Conservation (phyloP, 192 early-diverging fungal species). For the Geranomyces michiganensis region DNA sequence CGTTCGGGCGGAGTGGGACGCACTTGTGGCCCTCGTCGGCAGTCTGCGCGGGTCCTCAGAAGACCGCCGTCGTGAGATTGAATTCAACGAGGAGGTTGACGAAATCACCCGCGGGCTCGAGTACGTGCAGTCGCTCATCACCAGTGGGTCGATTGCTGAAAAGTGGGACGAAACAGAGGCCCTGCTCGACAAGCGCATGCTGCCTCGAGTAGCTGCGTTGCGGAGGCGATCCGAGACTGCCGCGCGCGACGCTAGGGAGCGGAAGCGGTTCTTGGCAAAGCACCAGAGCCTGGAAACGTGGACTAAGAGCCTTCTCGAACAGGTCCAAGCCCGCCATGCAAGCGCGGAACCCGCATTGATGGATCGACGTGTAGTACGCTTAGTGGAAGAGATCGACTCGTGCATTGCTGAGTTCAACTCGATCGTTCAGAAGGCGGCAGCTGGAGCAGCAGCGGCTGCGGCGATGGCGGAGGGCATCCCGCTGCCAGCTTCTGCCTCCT, state of each 20-base stretch:
- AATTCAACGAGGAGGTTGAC: slow-evolving; percentile 28
- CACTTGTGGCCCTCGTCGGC: neutral
- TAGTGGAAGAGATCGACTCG: slow-evolving; percentile 11
- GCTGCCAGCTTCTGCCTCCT: slow-evolving; percentile 8
- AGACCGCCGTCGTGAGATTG: slow-evolving; percentile 15
- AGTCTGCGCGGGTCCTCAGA: slow-evolving; percentile 28
- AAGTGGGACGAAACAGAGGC: slow-evolving; percentile 17
- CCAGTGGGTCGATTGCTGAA: neutral
- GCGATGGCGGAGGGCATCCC: slow-evolving; percentile 23
- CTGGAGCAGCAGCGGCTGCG: slow-evolving; percentile 20
- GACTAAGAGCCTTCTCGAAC: slow-evolving; percentile 5
- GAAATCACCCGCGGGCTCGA: slow-evolving; percentile 6
- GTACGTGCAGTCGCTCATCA: neutral
- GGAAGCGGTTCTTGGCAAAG: slow-evolving; percentile 24
- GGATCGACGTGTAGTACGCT: slow-evolving; percentile 9
- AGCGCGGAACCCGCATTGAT: neutral
- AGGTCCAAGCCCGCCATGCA: neutral
- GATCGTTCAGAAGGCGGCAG: slow-evolving; percentile 21
- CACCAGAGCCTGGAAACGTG: slow-evolving; percentile 11
- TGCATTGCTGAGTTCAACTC: slow-evolving; percentile 3
- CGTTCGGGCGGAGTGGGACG: slow-evolving; percentile 23
- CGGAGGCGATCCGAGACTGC: neutral
- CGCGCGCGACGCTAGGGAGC: slow-evolving; percentile 5
- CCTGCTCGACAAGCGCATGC: slow-evolving; percentile 14
- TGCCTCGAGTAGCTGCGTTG: neutral